Evolutionary conservation across 2,329 filamentous ascomycete species (phyloP).

Genomic region (Amauroascus verrucosus): DNA sequence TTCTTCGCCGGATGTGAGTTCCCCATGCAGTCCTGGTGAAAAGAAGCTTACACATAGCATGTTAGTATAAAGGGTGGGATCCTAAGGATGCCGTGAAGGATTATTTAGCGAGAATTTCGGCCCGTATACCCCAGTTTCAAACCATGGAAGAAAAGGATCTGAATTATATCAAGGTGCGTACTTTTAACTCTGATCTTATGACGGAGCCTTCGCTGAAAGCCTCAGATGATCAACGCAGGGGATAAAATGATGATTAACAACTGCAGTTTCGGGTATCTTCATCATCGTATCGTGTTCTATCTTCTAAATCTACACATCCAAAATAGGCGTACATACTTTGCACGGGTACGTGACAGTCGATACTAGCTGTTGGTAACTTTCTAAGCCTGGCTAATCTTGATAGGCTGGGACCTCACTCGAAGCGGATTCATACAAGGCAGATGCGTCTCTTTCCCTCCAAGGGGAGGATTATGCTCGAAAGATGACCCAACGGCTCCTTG

Average conservation of each 20-base stretch:
- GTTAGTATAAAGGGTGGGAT: conserved; percentile 76
- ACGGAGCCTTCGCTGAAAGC: not conserved
- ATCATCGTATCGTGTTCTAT: conserved; percentile 96
- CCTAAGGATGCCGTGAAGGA: conserved; percentile 85
- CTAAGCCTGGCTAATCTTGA: conserved; percentile 17
- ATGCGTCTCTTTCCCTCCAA: conserved; percentile 70
- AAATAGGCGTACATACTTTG: conserved; percentile 85
- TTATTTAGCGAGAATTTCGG: conserved; percentile 80
- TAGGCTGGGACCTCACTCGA: conserved; percentile 71
- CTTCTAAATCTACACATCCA: conserved; percentile 97
- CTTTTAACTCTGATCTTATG: not conserved
- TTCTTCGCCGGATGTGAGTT: conserved; percentile 76
- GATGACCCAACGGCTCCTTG: conserved; percentile 74
- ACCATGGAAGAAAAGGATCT: conserved; percentile 90
- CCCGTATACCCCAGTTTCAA: conserved; percentile 90
- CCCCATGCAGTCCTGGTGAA: not conserved
- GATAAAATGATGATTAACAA: conserved; percentile 93
- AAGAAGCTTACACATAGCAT: not conserved
- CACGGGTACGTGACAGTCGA: conserved; percentile 43
- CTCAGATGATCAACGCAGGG: conserved; percentile 87
- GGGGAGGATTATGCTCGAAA: conserved; percentile 71
- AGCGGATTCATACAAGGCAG: conserved; percentile 83
- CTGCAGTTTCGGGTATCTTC: conserved; percentile 90
- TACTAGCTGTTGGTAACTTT: not conserved
- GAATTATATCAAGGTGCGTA: conserved; percentile 72